A percentile compares a stretch with the other conserved stretches of the same genome.
Evolutionary conservation across 1,284 basidiomycete genomes (phyloP).

Genomic region (Stygiomarasmius scandens): DNA sequence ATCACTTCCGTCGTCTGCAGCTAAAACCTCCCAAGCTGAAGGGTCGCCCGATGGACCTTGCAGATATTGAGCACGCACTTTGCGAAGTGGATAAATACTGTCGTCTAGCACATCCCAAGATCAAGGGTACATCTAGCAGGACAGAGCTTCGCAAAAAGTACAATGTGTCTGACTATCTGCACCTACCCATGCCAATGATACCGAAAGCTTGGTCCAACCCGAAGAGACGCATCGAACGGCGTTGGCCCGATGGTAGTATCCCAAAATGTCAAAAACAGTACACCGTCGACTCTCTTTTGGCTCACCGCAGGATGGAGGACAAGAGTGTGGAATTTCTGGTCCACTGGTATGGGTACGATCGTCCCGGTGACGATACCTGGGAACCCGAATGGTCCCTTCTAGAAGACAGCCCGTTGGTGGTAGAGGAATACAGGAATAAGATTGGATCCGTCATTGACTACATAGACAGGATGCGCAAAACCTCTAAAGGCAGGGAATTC

Average conservation of each 20-base stretch:
- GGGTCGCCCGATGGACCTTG: constrained; percentile 30
- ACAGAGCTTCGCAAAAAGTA: constrained; percentile 27
- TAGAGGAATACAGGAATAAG: constrained; percentile 29
- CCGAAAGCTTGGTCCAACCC: constrained; percentile 56
- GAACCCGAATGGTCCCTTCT: constrained; percentile 51
- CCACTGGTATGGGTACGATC: neutral
- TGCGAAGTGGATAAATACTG: constrained; percentile 73
- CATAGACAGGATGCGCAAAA: constrained; percentile 8
- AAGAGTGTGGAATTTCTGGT: constrained; percentile 40
- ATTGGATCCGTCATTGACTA: constrained; percentile 4
- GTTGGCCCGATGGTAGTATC: neutral
- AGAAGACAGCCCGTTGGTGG: constrained; percentile 45
- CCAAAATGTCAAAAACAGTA: constrained; percentile 33
- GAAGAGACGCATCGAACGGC: constrained; percentile 35
- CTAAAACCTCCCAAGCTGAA: constrained; percentile 3
- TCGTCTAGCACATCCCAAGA: constrained; percentile 43
- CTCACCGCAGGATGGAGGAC: constrained; percentile 26
- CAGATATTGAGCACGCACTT: constrained; percentile 66
- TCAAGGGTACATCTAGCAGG: constrained; percentile 32
- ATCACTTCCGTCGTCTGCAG: constrained; percentile 46
- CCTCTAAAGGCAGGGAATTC: neutral
- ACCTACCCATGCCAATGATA: constrained; percentile 34
- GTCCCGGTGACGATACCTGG: constrained; percentile 46
- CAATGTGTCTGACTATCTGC: constrained; percentile 22
- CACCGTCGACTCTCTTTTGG: constrained; percentile 41